Evolutionary conservation across 176 grass and related monocot genomes (phyloP), one percentile per base, ranked within the genome.

Genomic region (Zoysia japonica): DNA sequence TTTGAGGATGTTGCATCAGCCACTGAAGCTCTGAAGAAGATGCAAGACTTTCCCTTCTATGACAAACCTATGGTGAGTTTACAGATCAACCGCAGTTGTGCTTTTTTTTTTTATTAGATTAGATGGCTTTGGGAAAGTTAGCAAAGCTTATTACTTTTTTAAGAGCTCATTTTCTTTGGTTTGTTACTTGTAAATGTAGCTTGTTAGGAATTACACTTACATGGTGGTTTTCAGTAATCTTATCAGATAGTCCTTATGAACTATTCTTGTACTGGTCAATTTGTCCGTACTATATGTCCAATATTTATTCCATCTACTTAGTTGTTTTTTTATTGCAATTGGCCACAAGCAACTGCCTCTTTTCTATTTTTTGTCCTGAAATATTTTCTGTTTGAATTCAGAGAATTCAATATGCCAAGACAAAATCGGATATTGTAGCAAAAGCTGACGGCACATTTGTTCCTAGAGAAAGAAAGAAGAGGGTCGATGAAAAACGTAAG

Each of bases 351-450:
- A 87, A 65, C 36, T 73, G 37, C 28, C 17, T 53, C 39, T 2
- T 14, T 20, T 45, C 14, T 47, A 16, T 80, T 84, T 47, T 67
- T 3, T 2, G 28, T 87, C 39, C 71, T 87, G 47, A 66, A 54
- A 54, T 28, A 12, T 64, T 74, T 67, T 20, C 84, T 92, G 17
- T 51, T 77, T 87, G 28, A 28, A 43, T 89, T 52, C 82, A 95
- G 96, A 99, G 84, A 87, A 99, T 95, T 78, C 96, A 93, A 86
- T 99, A 99, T 88, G 96, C 96, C 84, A 99, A 93, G 82, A 99
- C 96, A 11, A 99, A 95, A 47, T 99, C 96, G 5, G 96, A 99
- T 71, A 80, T 99, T 88, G 19, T 99, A 79, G 82, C 96, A 77
- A 95, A 93, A 87, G 88, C 90, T 17, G 92, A 99, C 77, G 96